Percentiles rank a stretch among this genome's conserved stretches.
Evolutionary conservation across 306 rosid species (phyloP).

Genomic region (Inga oerstediana): DNA sequence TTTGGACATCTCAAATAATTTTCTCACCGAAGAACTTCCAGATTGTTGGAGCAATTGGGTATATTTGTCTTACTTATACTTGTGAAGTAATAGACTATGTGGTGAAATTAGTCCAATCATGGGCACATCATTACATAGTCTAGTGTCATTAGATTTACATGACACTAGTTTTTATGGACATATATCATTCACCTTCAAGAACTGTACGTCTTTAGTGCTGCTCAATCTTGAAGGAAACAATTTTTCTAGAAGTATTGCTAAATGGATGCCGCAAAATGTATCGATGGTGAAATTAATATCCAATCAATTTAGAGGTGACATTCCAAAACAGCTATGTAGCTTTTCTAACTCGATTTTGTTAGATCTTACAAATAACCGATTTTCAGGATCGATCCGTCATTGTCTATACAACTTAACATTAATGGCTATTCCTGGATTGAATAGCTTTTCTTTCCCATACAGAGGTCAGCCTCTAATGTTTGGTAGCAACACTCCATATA

Average conservation of each 20-base stretch:
- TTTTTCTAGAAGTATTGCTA: not conserved
- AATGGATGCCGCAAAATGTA: not conserved
- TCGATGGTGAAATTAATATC: not conserved
- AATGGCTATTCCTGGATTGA: too few species aligned
- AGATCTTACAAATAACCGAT: not conserved
- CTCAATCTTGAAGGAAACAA: not conserved
- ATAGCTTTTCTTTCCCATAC: not conserved
- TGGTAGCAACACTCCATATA: not conserved
- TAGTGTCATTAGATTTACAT: not conserved
- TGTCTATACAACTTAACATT: not conserved
- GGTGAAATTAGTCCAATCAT: not conserved
- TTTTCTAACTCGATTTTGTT: not conserved
- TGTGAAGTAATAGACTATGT: not conserved
- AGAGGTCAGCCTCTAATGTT: too few species aligned
- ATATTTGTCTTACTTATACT: not conserved
- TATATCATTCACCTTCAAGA: not conserved
- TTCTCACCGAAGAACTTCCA: not conserved
- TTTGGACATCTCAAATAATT: not conserved
- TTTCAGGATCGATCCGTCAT: not conserved
- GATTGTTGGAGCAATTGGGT: not conserved
- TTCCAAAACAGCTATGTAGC: not conserved
- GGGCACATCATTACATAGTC: not conserved
- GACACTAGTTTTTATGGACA: not conserved
- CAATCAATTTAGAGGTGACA: not conserved
- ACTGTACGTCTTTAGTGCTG: not conserved